Conservation (phyloP, 805 yeast species). For the Cyberlindnera euphorbiiphila region DNA sequence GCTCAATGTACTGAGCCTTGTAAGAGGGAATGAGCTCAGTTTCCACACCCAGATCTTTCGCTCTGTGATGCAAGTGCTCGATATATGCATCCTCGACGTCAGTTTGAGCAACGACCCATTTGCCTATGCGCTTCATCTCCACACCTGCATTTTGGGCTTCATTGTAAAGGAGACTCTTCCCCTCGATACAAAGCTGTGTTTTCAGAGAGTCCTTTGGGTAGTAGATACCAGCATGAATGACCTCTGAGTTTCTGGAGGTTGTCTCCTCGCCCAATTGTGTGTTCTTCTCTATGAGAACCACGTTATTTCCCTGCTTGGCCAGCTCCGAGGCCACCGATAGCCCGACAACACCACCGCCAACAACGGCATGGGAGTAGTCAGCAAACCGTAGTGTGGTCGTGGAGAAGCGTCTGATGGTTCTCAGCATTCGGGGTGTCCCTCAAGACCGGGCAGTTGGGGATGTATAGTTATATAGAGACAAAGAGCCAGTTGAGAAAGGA, state of each 20-base stretch:
- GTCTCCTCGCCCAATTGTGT: slow-evolving; percentile 70
- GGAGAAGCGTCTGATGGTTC: slow-evolving; percentile 14
- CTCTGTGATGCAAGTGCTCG: slow-evolving; percentile 46
- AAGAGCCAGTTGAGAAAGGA: neutral
- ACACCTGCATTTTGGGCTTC: slow-evolving; percentile 43
- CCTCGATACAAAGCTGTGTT: slow-evolving; percentile 66
- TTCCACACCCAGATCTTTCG: slow-evolving; percentile 51
- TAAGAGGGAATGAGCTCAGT: slow-evolving; percentile 48
- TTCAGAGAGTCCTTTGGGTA: slow-evolving; percentile 69
- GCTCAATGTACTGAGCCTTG: slow-evolving; percentile 50
- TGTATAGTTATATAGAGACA: neutral
- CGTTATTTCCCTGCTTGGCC: slow-evolving; percentile 39
- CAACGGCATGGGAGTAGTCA: slow-evolving; percentile 66
- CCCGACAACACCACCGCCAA: slow-evolving; percentile 88
- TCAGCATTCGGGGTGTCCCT: slow-evolving; percentile 1
- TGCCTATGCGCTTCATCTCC: slow-evolving; percentile 63
- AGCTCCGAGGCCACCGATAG: slow-evolving; percentile 75
- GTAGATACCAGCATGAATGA: slow-evolving; percentile 87
- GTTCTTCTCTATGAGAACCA: slow-evolving; percentile 70
- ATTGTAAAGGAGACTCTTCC: slow-evolving; percentile 65
- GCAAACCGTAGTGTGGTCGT: slow-evolving; percentile 12
- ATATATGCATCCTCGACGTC: slow-evolving; percentile 59
- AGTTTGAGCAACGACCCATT: slow-evolving; percentile 84
- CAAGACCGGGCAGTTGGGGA: too few species aligned
- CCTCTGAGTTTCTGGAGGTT: slow-evolving; percentile 88